A percentile compares a stretch with the other conserved stretches of the same genome.
These are phyloP conservation scores for Cynanchum wilfordii DNA, from an alignment of 257 asterid species.

Conservation along the genomic window DNA sequence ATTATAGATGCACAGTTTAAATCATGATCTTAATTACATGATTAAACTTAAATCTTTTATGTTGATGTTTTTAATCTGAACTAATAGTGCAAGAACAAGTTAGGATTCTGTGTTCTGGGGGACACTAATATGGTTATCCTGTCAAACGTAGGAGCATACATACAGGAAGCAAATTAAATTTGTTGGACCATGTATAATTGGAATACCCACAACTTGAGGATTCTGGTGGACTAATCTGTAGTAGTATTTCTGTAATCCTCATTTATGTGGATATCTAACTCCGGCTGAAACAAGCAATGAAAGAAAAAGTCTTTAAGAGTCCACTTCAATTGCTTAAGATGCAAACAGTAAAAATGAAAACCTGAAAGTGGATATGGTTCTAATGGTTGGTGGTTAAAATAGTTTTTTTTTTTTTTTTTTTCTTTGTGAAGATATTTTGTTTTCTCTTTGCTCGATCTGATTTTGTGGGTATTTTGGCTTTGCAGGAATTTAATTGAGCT, in stretches of 20 bases:
- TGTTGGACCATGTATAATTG: background rate
- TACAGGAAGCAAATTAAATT: background rate
- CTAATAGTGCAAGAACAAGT: background rate
- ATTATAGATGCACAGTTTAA: background rate
- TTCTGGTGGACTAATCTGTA: background rate
- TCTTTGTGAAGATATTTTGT: background rate
- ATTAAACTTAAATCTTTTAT: background rate
- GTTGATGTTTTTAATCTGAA: background rate
- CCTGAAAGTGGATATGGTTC: background rate
- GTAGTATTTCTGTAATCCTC: background rate
- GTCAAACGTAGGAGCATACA: background rate
- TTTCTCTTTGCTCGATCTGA: background rate
- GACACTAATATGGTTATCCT: background rate
- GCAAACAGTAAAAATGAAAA: background rate
- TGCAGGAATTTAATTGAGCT: slow-evolving; percentile 86
- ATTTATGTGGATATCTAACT: background rate
- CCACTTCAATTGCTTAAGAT: background rate
- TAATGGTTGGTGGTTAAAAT: background rate
- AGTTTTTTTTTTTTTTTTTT: background rate
- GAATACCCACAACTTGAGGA: background rate
- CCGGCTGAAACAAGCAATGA: background rate
- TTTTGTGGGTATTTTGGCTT: background rate
- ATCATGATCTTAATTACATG: background rate
- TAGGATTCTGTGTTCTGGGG: background rate
- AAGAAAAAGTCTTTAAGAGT: background rate